Conservation (phyloP, 768 basidiomycete genomes). For the Mycena venus region DNA sequence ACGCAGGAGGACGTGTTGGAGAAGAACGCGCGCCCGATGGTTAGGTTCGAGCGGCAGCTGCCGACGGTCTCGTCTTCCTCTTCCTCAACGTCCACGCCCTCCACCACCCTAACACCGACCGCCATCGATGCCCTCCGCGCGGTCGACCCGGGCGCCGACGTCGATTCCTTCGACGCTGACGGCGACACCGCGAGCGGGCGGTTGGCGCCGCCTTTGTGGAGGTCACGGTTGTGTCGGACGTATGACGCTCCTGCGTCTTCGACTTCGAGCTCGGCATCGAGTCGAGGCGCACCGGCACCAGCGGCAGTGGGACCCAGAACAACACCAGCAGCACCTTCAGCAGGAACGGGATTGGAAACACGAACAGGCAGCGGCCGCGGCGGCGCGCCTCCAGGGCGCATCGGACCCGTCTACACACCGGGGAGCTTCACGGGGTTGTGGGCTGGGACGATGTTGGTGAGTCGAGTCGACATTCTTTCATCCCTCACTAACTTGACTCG, state of each 20-base stretch:
- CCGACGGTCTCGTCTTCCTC: no score
- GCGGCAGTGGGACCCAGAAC: no score
- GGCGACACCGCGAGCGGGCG: no score
- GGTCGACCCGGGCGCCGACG: neutral
- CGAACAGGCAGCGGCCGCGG: neutral
- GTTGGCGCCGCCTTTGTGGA: no score
- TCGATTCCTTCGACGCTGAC: neutral
- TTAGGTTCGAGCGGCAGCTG: slow-evolving; percentile 37
- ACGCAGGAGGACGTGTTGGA: slow-evolving; percentile 64
- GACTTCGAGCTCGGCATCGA: no score
- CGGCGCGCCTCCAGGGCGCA: slow-evolving; percentile 2
- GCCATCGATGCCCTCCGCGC: neutral
- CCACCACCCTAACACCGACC: neutral
- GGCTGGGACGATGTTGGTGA: slow-evolving; percentile 48
- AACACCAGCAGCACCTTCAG: no score
- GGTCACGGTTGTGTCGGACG: no score
- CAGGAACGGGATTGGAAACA: neutral
- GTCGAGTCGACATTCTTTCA: no score
- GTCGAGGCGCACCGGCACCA: no score
- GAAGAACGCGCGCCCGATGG: slow-evolving; percentile 54
- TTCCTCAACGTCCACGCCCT: neutral
- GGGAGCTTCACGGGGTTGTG: slow-evolving; percentile 62
- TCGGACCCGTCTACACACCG: slow-evolving; percentile 48
- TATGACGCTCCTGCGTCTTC: no score
- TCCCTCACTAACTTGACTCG: neutral